A percentile compares a stretch with the other conserved stretches of the same genome.
Evolutionary conservation across 1,284 basidiomycete species (phyloP).

Genomic region (Malassezia equina): DNA sequence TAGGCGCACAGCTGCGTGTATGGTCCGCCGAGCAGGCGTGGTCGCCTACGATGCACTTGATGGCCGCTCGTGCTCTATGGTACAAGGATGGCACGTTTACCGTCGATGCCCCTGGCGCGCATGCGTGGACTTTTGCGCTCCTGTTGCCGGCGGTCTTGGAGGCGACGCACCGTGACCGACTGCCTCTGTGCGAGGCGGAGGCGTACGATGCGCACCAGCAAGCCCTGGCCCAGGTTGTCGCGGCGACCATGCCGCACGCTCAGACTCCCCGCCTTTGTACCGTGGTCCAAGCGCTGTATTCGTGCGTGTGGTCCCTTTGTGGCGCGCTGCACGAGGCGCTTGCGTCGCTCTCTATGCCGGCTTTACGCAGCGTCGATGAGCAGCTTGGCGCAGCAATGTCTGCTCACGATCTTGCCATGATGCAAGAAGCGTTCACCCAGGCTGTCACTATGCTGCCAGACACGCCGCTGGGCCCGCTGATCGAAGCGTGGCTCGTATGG

Average conservation of each 20-base stretch:
- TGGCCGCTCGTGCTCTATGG: slow-evolving; percentile 5
- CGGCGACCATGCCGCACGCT: background rate
- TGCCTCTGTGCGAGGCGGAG: slow-evolving; percentile 5
- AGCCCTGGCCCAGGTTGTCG: background rate
- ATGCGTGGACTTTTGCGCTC: background rate
- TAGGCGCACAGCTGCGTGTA: slow-evolving; percentile 2
- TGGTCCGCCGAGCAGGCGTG: background rate
- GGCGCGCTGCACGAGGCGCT: background rate
- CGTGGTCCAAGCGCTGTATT: background rate
- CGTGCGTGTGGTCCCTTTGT: background rate
- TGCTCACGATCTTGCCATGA: background rate
- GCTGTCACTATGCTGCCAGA: background rate
- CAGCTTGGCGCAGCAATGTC: background rate
- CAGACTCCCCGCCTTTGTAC: background rate
- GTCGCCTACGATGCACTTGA: background rate
- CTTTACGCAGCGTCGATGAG: background rate
- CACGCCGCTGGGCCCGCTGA: background rate
- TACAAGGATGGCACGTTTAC: background rate
- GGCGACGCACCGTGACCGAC: background rate
- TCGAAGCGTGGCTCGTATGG: slow-evolving; percentile 7
- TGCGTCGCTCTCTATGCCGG: background rate
- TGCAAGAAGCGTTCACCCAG: background rate
- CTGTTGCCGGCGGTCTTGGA: background rate
- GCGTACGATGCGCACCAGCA: background rate
- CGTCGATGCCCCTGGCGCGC: background rate